These are phyloP conservation scores for Phialophora chinensis DNA, from an alignment of 2,329 filamentous ascomycete genomes.

Conservation along the genomic window DNA sequence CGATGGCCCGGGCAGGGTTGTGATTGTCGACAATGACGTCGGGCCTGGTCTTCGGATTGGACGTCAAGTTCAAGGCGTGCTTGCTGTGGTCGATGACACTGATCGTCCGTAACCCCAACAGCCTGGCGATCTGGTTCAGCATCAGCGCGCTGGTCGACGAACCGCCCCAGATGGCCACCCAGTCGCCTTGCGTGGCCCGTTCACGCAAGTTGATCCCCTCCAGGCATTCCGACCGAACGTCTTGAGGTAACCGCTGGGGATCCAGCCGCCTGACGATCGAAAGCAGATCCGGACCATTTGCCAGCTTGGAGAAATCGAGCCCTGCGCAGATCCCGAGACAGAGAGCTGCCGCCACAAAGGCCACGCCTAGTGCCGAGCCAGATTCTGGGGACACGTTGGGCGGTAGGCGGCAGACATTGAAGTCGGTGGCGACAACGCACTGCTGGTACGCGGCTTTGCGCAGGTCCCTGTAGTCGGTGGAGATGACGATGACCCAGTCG, in stretches of 20 bases:
- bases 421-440: conserved; percentile 68
- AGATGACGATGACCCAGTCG: conserved; percentile 67
- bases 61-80: conserved; percentile 56
- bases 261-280: conserved; percentile 57
- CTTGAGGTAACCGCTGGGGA: conserved; percentile 59
- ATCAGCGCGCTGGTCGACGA: conserved; percentile 74
- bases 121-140: conserved; percentile 69
- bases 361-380: conserved; percentile 70
- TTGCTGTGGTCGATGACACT: conserved; percentile 70
- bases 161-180: conserved; percentile 77
- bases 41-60: conserved; percentile 17
- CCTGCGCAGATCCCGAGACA: conserved; percentile 73
- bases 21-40: conserved; percentile 74
- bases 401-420: conserved; percentile 69
- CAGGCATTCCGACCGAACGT: conserved; percentile 70
- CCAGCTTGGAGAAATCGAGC: conserved; percentile 63
- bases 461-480: conserved; percentile 75
- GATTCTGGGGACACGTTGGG: conserved; percentile 58
- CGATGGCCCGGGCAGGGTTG: conserved; percentile 68
- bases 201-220: conserved; percentile 59
- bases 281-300: conserved; percentile 64
- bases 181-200: conserved; percentile 66
- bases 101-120: conserved; percentile 69
- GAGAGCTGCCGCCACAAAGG: conserved; percentile 72
- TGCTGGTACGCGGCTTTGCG: conserved; percentile 75